phyloP scores from a whole-genome alignment of 768 basidiomycete species.

The Boletus rubroflammeus region DNA sequence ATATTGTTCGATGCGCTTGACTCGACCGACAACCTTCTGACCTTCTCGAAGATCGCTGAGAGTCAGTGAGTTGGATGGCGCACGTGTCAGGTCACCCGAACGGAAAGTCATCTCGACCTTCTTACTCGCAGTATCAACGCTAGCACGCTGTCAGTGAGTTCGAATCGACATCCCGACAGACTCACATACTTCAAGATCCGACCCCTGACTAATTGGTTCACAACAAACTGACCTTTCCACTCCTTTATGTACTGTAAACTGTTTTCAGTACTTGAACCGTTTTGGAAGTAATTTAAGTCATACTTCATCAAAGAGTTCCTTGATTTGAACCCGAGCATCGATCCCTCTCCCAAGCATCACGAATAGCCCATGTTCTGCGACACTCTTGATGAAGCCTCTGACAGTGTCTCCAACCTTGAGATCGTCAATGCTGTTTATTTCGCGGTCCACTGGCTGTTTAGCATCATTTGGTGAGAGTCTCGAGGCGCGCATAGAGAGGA shows the following conservation, averaged over 20 bases:
- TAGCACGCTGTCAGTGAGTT: conserved; percentile 31
- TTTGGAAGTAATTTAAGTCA: background rate
- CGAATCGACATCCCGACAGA: background rate
- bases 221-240: conserved; percentile 80
- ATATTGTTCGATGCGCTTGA: conserved; percentile 83
- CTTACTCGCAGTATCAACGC: conserved; percentile 65
- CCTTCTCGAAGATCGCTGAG: conserved; percentile 65
- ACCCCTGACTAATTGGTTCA: conserved; percentile 84
- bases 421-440: conserved; percentile 58
- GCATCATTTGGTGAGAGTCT: conserved; percentile 52
- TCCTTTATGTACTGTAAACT: conserved; percentile 81
- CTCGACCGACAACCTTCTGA: conserved; percentile 73
- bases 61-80: conserved; percentile 35
- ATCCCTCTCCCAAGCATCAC: conserved; percentile 80
- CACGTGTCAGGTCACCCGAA: conserved; percentile 50
- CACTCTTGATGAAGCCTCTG: conserved; percentile 85
- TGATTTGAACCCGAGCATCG: conserved; percentile 90
- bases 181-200: conserved; percentile 67
- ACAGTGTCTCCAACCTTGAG: conserved; percentile 71
- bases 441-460: conserved; percentile 57
- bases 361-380: conserved; percentile 85
- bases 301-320: conserved; percentile 87
- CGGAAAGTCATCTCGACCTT: conserved; percentile 92
- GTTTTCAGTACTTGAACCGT: conserved; percentile 5
- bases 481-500: conserved; percentile 79